phyloP scores from a whole-genome alignment of 1,139 yeast genomes.

The Blastobotrys malaysiensis region DNA sequence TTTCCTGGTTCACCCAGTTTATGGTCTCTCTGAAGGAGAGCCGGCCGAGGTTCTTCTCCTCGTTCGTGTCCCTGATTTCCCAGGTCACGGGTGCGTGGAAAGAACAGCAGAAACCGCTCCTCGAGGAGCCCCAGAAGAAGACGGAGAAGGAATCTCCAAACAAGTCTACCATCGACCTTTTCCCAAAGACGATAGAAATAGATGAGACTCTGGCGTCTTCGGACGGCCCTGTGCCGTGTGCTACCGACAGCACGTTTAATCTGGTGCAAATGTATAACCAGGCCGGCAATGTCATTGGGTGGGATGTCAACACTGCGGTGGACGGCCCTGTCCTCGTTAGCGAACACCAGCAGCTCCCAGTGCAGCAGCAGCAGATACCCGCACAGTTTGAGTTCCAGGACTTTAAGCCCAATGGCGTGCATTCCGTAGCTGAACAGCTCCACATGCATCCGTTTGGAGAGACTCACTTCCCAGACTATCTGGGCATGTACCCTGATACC shows the following conservation, averaged over 20 bases:
- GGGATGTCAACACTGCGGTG: conserved; percentile 17
- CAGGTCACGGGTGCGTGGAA: not conserved
- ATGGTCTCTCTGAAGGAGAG: not conserved
- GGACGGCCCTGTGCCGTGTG: conserved; percentile 25
- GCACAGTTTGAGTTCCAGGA: not conserved
- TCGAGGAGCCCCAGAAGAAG: not conserved
- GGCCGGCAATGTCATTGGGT: conserved; percentile 25
- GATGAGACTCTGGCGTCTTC: conserved; percentile 1
- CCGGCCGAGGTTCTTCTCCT: not conserved
- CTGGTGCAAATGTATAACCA: conserved; percentile 22
- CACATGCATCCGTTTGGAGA: not conserved
- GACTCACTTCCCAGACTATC: not conserved
- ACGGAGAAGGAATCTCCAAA: not conserved
- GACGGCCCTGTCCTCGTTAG: not conserved
- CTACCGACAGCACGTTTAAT: conserved; percentile 24
- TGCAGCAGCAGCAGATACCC: not conserved
- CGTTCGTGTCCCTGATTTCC: not conserved
- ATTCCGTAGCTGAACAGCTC: not conserved
- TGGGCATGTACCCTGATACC: not conserved
- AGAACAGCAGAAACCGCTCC: not conserved
- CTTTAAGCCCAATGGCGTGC: not conserved
- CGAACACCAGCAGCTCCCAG: not conserved
- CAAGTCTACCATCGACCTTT: conserved; percentile 5
- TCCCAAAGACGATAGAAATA: conserved; percentile 7
- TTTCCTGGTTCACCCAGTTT: not conserved